A percentile compares a stretch with the other conserved stretches of the same genome.
Evolutionary conservation across 2,329 filamentous ascomycete genomes (phyloP).

Genomic region (Xylaria sp.): DNA sequence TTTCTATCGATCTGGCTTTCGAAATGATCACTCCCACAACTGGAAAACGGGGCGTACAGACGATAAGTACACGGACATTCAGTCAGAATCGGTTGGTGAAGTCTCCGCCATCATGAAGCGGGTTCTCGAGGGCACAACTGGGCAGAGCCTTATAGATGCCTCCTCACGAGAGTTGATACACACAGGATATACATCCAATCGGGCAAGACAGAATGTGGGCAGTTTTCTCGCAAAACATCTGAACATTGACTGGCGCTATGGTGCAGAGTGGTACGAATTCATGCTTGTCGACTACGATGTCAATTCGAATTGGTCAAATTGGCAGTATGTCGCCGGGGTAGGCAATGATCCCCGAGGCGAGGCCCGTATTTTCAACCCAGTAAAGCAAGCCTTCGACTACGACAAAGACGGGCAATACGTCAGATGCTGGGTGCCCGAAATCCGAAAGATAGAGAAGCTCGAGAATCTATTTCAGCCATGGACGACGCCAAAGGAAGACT

Average conservation of each 20-base stretch:
- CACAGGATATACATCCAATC: conserved; percentile 83
- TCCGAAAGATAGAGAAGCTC: conserved; percentile 63
- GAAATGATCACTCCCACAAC: conserved; percentile 56
- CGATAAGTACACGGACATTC: conserved; percentile 47
- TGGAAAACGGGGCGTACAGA: conserved; percentile 61
- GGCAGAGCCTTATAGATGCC: conserved; percentile 81
- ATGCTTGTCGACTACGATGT: conserved; percentile 81
- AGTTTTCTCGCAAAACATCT: conserved; percentile 79
- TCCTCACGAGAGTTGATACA: conserved; percentile 78
- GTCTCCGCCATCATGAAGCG: conserved; percentile 64
- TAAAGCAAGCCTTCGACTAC: conserved; percentile 84
- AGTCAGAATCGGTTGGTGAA: conserved; percentile 57
- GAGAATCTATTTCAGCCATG: conserved; percentile 77
- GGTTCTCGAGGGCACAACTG: conserved; percentile 75
- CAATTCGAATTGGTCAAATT: conserved; percentile 82
- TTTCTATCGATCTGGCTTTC: conserved; percentile 74
- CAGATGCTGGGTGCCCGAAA: conserved; percentile 77
- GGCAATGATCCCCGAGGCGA: conserved; percentile 81
- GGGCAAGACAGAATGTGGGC: conserved; percentile 80
- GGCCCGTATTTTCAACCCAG: conserved; percentile 80
- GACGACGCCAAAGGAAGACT: conserved; percentile 69
- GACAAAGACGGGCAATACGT: conserved; percentile 77
- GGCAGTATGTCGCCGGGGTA: conserved; percentile 84
- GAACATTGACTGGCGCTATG: conserved; percentile 81
- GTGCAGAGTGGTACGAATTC: conserved; percentile 85